Evolutionary conservation across 2,329 filamentous ascomycete species (phyloP), one percentile per base, ranked within the genome.

Genomic region (Fusarium temperatum): DNA sequence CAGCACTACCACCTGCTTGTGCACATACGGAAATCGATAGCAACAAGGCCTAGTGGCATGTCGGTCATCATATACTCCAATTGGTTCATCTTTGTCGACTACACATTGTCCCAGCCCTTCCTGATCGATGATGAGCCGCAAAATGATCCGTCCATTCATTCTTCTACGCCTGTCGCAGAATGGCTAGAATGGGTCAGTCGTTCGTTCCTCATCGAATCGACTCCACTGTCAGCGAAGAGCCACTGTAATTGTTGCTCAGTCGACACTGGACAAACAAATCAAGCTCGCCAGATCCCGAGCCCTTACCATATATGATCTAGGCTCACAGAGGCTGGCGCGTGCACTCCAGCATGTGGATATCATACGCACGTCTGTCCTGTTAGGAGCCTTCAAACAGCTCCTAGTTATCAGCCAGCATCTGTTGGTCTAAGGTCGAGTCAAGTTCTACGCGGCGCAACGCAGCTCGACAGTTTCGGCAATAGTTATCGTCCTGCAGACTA

Each of bases 391-490:
- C 67, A 70, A 76, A 76, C 76, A 74, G 66, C 42, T 51, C 42
- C 66, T 64, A 70, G 67, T 66, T 78, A 77, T 78, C 71, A 72
- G 64, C 68, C 68, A 76, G 70, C 72, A 78, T 44, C 68, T 72
- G 77, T 77, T 78, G 77, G 75, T 76, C 69, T 66, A 68, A 66
- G 68, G 66, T 63, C 69, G 73, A 69, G 64, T 72, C 72, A 76
- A 68, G 69, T 71, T 70, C 67, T 72, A 57, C 73, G 77, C 73
- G 70, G 74, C 76, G 73, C 73, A 72, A 80, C 75, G 78, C 78
- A 80, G 66, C 72, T 80, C 78, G 77, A 80, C 78, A 63, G 53
- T 79, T 80, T 65, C 50, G 78, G 78, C 68, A 78, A 73, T 75
- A 70, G 56, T 73, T 68, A 66, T 71, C 60, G 41, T 61, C 73